Evolutionary conservation across 257 asterid genomes (phyloP).

Genomic region (Capsicum baccatum): DNA sequence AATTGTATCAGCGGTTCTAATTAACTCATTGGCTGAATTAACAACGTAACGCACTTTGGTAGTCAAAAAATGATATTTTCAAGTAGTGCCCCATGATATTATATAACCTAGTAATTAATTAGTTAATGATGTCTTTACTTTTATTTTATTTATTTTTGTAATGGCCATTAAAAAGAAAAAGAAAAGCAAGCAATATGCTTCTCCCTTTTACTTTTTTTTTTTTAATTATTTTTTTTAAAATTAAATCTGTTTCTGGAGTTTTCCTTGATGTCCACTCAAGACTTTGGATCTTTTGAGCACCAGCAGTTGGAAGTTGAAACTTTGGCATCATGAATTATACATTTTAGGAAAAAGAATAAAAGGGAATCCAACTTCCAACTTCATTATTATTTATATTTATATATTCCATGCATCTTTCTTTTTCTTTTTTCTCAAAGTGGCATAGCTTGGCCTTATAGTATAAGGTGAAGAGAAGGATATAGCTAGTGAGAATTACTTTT

Average conservation of each 20-base stretch:
- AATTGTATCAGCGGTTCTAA: not conserved
- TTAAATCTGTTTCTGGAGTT: not conserved
- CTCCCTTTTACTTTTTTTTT: not conserved
- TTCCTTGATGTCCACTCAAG: slow-evolving; percentile 21
- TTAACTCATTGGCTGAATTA: not conserved
- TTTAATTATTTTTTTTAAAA: not conserved
- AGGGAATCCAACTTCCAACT: not conserved
- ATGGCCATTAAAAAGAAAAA: not conserved
- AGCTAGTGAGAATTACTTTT: not conserved
- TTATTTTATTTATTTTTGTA: not conserved
- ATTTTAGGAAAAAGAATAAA: not conserved
- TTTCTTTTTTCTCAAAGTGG: not conserved
- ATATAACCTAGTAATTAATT: slow-evolving; percentile 1
- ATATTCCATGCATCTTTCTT: slow-evolving; percentile 19
- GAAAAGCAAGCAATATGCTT: not conserved
- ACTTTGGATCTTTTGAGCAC: not conserved
- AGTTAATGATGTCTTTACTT: not conserved
- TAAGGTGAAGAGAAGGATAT: not conserved
- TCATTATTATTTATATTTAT: not conserved
- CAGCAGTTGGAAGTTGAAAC: too few relatives aligned
- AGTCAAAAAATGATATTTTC: not conserved
- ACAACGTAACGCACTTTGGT: not conserved
- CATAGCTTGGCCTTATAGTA: not conserved
- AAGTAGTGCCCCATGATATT: not conserved
- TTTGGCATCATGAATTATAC: too few relatives aligned